Evolutionary conservation across 2,329 filamentous ascomycete species (phyloP), one percentile per base, ranked within the genome.

Genomic region (Calonectria leucothoes): DNA sequence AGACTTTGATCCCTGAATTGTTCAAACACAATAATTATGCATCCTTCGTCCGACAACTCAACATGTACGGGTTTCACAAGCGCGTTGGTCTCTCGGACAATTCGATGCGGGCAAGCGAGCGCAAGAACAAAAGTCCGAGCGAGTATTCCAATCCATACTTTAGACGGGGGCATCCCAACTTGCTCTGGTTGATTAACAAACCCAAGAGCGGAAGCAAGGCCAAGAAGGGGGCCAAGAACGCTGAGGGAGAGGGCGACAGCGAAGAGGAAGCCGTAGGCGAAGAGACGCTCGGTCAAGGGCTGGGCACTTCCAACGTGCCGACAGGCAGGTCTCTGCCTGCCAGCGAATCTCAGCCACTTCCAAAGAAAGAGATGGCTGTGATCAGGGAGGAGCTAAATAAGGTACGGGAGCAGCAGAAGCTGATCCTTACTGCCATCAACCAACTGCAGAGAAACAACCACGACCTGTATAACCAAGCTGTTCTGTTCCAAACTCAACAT

Each of bases 21-120:
- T 99, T 99, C 90, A 99, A 99, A 85, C 97, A 99, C 87, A 98
- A 96, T 89, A 98, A 98, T 84, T 98, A 98, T 85, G 96, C 96
- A 59, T 98, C 96, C 77, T 98, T 98, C 82, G 96, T 98, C 69
- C 93, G 96, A 42, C 96, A 98, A 83, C 89, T 98, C 75, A 98
- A 98, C 85, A 98, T 98, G 89, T 98, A 98, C 84, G 96, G 98
- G 75, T 99, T 99, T 81, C 97, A 99, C 88, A 99, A 99, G 88
- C 93, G 94, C 51, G 94, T 97, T 5, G 94, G 94, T 5, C 89
- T 99, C 23, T 98, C 96, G 5, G 97, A 99, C 84, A 98, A 98
- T 82, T 98, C 96, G 0, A 97, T 99, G 94, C 94, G 97, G 78
- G 96, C 97, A 7, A 98, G 96, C 82, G 97, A 98, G 86, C 93